Evolutionary conservation across 768 basidiomycete genomes (phyloP).

Genomic region (Xerocomellus amylosporus): DNA sequence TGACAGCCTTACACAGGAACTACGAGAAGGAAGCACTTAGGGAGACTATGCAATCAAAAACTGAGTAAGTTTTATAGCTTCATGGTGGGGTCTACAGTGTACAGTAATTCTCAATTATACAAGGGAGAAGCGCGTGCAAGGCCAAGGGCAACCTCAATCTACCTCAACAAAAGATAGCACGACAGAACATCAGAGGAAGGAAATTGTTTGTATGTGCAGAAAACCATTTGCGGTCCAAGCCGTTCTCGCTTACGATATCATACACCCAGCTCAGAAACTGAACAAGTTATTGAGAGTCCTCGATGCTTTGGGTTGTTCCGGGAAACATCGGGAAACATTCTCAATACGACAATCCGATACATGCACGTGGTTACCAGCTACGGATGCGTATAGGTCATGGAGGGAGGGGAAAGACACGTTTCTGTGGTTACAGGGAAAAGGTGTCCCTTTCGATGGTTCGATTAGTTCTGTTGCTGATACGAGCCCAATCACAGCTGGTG

Average conservation of each 20-base stretch:
- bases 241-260: background rate
- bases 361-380: conserved; percentile 13
- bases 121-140: background rate
- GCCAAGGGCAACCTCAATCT: background rate
- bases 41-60: background rate
- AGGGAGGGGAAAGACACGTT: background rate
- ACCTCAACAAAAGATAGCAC: background rate
- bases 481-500: background rate
- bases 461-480: background rate
- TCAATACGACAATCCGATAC: conserved; percentile 5
- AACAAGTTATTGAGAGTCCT: background rate
- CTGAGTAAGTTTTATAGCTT: background rate
- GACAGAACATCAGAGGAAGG: background rate
- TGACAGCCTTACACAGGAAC: background rate
- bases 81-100: background rate
- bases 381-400: conserved; percentile 4
- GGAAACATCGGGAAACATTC: background rate
- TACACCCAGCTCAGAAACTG: background rate
- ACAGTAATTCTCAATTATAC: background rate
- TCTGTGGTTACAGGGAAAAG: conserved; percentile 20
- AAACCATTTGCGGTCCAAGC: background rate
- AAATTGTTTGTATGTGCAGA: conserved; percentile 2
- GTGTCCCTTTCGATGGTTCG: background rate
- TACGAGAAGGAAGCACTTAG: background rate
- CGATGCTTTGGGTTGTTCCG: background rate